Base-by-base conservation (phyloP, 2,329 filamentous ascomycete genomes). In the Aspergillus ibericus region DNA sequence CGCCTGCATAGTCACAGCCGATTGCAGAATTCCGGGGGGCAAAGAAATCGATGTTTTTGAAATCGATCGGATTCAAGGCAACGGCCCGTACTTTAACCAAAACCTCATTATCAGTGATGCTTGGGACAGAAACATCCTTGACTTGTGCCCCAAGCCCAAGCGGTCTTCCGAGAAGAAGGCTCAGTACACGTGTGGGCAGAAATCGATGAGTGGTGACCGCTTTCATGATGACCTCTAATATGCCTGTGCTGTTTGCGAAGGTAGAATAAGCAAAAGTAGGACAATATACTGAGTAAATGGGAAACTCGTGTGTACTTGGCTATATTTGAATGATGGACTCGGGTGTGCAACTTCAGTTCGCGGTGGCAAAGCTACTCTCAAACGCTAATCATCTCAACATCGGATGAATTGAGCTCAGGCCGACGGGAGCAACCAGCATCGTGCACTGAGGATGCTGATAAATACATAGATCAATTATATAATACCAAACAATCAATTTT, bases 21-120 rank as follows among this genome's bases (percentile, higher is more conserved):
- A 77, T 69, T 18, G 80, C 69, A 4, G 75, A 67, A 8, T 77
- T 77, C 3, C 68, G 63, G 3, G 65, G 63, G 1, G 65, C 63
- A 34, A 69, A 53, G 42, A 61, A 58, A 27, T 75, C 71, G 54
- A 82, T 68, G 59, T 79, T 74, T 65, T 82, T 83, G 80, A 80
- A 84, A 66, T 85, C 83, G 0, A 80, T 82, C 2, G 83, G 82
- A 62, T 85, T 85, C 47, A 84, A 67, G 2, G 81, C 83, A 1
- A 83, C 76, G 6, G 77, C 75, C 7, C 75, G 74, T 8, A 78
- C 80, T 64, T 81, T 83, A 60, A 84, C 79, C 38, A 54, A 34
- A 25, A 54, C 38, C 25, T 54, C 38, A 32, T 46, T 10, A 42
- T 54, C 52, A 9, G 22, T 47, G 52, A 54, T 54, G 34, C 20